Evolutionary conservation across 306 rosid genomes (phyloP), one percentile per base, ranked within the genome.

Genomic region (Rosa rugosa): DNA sequence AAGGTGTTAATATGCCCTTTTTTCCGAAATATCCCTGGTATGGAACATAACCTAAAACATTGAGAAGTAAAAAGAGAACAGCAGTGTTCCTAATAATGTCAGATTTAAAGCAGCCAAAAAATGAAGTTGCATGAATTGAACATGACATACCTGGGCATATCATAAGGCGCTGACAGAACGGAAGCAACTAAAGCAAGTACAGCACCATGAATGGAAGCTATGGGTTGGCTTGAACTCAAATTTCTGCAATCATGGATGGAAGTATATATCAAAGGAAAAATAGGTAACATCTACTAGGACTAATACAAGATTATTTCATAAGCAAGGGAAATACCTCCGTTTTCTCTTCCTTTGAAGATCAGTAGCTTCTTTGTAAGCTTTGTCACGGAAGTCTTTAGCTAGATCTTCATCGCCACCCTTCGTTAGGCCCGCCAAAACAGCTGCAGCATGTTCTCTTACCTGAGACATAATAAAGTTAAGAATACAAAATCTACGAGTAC

Each of bases 391-490:
- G 76, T 91, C 96, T 81, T 79, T 85, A 51, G 98, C 97, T 68
- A 93, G 87, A 84, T 86, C 91, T 85, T 93, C 97, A 86, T 95
- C 98, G 65, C 99, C 99, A 53, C 99, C 97, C 87, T 91, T 95
- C 96, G 93, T 89, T 86, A 95, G 90, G 72, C 99, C 99, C 44
- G 99, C 99, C 73, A 95, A 86, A 83, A 95, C 98, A 38, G 97
- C 97, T 6, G 99, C 98, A 31, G 99, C 99, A 80, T 95, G 98
- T 82, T 95, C 99, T 83, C 99, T 83, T 71, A 95, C 91, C 99
- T 95, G 80, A 76, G 72, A 71, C 76, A 88, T 68, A 67, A 65
- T 53, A 84, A 57, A 41, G 71, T 34, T 31, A 70, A 73, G 60
- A 47, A 12, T 69, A 10, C 18, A 77, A 34, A 57, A 63, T 60